Conservation (phyloP, 768 basidiomycete species). For the Brasilioporus rufonigricans region DNA sequence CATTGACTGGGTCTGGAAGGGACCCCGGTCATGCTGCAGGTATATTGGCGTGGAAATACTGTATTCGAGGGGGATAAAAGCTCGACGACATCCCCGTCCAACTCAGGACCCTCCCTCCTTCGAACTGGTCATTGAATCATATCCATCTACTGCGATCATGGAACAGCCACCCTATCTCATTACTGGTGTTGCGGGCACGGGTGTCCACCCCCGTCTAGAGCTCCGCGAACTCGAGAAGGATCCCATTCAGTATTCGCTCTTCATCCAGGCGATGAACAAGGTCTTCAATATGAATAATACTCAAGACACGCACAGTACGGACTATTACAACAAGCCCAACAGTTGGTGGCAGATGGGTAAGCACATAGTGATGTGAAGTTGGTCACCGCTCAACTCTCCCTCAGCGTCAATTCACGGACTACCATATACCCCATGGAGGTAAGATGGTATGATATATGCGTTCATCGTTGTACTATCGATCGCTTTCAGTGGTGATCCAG, state of each 20-base stretch:
- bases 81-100: not conserved
- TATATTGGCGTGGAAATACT: not conserved
- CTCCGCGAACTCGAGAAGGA: conserved; percentile 11
- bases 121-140: not conserved
- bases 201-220: conserved; percentile 15
- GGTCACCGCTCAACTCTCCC: not conserved
- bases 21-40: no score
- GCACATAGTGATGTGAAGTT: not conserved
- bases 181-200: conserved; percentile 1
- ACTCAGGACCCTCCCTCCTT: not conserved
- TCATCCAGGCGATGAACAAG: conserved; percentile 12
- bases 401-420: conserved; percentile 19
- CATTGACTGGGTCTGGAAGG: no score
- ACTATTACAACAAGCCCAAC: conserved; percentile 8
- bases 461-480: not conserved
- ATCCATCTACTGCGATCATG: conserved; percentile 4
- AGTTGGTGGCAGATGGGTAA: conserved; percentile 23
- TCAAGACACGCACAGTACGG: not conserved
- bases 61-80: not conserved
- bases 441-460: no score
- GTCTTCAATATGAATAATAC: conserved; percentile 7
- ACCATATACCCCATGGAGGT: not conserved
- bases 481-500: conserved; percentile 16
- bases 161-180: conserved; percentile 12
- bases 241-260: conserved; percentile 16